Base-by-base conservation (phyloP, 1,284 basidiomycete species). In the Stereum hirsutum region DNA sequence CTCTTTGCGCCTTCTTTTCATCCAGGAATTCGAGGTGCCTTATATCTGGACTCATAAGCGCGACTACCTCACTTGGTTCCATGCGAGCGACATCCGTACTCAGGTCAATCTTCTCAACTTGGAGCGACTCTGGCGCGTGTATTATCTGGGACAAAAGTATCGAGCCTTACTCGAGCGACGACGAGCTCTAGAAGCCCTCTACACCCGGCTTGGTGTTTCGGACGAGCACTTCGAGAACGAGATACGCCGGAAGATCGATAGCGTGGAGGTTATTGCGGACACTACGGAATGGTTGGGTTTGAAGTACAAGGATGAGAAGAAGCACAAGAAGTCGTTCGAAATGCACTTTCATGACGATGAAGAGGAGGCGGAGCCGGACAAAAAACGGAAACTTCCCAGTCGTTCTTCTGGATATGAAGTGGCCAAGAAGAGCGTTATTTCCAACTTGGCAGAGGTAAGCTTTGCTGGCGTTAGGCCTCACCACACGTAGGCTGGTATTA, bases 21-120 rank as follows among this genome's bases (percentile, higher is more conserved):
- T 91, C 42, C 81, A 93, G 42, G 78, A 89, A 50, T 79, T 89
- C 51, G 96, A 99, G 59, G 92, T 96, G 6, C 92, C 96, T 0
- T 96, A 93, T 61, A 82, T 99, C 50, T 97, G 87, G 82, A 81
- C 83, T 23, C 91, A 98, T 68, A 89, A 91, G 56, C 79, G 89
- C 39, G 96, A 99, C 60, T 85, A 89, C 57, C 82, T 95, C 54
- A 81, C 81, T 34, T 77, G 84, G 59, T 85, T 89, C 59, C 81
- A 88, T 52, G 67, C 73, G 41, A 61, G 66, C 32, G 75, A 80
- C 46, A 70, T 73, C 44, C 68, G 61, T 39, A 57, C 59, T 17
- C 75, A 75, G 25, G 59, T 75, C 20, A 81, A 89, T 50, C 77
- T 95, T 28, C 72, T 98, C 44, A 76, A 66, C 49, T 69, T 85